A percentile compares a stretch with the other conserved stretches of the same genome.
Conservation (phyloP, 495 filamentous ascomycete species). For the Aspergillus conjunctus region DNA sequence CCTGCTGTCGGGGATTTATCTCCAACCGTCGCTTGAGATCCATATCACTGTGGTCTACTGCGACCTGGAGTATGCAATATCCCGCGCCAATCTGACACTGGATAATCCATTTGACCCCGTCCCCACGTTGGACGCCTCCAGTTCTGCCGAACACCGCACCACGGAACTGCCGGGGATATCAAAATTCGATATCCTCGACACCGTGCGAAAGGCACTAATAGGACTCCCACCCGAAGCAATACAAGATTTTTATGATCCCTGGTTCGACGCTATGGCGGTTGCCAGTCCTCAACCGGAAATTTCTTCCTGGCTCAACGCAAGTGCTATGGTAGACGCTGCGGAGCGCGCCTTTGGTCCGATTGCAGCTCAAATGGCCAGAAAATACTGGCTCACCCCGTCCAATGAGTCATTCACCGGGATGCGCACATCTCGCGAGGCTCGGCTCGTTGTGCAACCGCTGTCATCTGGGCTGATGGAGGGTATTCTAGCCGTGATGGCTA, state of each 20-base stretch:
- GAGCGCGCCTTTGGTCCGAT: background rate
- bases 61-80: background rate
- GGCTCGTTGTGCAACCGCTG: constrained; percentile 10
- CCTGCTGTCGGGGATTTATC: background rate
- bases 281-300: background rate
- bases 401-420: background rate
- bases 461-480: constrained; percentile 19
- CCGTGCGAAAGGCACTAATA: background rate
- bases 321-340: background rate
- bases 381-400: background rate
- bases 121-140: background rate
- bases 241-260: background rate
- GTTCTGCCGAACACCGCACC: background rate
- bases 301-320: background rate
- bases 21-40: background rate
- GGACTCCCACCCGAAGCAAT: background rate
- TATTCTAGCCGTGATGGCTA: constrained; percentile 10
- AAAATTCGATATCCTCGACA: background rate
- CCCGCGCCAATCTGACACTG: background rate
- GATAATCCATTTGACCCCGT: background rate
- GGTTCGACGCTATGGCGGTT: background rate
- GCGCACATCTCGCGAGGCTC: background rate
- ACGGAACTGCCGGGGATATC: background rate
- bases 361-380: background rate
- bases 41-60: background rate